Evolutionary conservation across 148 eudicot genomes (phyloP).

Genomic region (Polygonum aviculare): DNA sequence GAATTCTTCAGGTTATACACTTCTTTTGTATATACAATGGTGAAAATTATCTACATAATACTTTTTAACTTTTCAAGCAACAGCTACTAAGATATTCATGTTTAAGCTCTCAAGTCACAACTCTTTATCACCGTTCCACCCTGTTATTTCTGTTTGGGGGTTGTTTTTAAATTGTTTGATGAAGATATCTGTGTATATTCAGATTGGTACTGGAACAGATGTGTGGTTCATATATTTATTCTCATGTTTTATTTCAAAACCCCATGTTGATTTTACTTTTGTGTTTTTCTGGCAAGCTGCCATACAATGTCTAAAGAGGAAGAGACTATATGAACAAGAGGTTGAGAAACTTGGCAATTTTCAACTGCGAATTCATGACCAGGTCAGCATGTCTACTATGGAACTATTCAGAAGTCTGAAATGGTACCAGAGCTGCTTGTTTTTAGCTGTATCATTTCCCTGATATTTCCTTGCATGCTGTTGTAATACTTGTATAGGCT

Average conservation of each 20-base stretch:
- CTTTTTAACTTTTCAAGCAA: not conserved
- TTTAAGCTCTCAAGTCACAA: not conserved
- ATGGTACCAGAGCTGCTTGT: not conserved
- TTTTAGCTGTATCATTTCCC: not conserved
- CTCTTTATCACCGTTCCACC: not conserved
- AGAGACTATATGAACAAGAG: slow-evolving; percentile 74
- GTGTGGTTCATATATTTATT: not conserved
- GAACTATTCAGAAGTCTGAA: not conserved
- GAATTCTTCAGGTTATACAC: not conserved
- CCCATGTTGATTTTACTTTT: slow-evolving; percentile 6
- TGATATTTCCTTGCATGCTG: not conserved
- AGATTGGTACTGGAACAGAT: not conserved
- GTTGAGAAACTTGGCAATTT: slow-evolving; percentile 82
- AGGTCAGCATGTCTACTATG: slow-evolving; percentile 29
- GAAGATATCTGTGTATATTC: not conserved
- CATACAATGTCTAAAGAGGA: slow-evolving; percentile 80
- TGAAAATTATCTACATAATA: not conserved
- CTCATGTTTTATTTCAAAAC: not conserved
- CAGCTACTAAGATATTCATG: not conserved
- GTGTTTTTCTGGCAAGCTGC: slow-evolving; percentile 44
- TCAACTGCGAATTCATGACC: slow-evolving; percentile 87
- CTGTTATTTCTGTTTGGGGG: not conserved
- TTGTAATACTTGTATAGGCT: not conserved
- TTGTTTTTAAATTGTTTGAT: not conserved
- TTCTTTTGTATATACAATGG: not conserved